These are phyloP conservation scores for Echria macrotheca DNA, from an alignment of 495 filamentous ascomycete genomes.

Conservation along the genomic window DNA sequence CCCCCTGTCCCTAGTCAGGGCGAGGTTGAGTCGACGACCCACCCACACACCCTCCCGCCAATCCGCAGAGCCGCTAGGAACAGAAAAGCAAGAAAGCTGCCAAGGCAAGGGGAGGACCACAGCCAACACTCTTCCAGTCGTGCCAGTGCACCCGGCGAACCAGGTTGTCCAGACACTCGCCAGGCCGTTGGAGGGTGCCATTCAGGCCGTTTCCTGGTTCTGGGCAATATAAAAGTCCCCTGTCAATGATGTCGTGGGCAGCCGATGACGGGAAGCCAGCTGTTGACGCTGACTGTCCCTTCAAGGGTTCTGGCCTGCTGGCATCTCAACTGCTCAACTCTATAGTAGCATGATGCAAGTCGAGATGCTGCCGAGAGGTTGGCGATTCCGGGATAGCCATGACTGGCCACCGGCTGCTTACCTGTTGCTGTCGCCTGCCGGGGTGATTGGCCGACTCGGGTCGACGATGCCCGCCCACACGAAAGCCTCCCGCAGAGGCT, in stretches of 20 bases:
- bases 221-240: slow-evolving; percentile 7
- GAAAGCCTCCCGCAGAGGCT: slow-evolving; percentile 11
- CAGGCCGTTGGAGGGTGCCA: neutral
- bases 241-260: slow-evolving; percentile 23
- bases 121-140: neutral
- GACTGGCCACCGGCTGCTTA: slow-evolving; percentile 8
- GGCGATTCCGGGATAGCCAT: neutral
- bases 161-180: neutral
- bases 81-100: slow-evolving; percentile 9
- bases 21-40: slow-evolving; percentile 2
- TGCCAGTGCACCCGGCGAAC: neutral
- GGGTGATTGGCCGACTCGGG: neutral
- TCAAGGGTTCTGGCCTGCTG: neutral
- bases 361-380: too few species aligned
- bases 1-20: slow-evolving; percentile 5
- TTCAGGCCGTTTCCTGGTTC: slow-evolving; percentile 1
- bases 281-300: slow-evolving; percentile 7
- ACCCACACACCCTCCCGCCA: neutral
- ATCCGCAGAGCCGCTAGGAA: neutral
- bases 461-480: slow-evolving; percentile 11
- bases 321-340: too few species aligned
- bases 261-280: slow-evolving; percentile 7
- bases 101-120: neutral
- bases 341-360: too few species aligned
- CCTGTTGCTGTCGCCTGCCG: slow-evolving; percentile 1